Conservation (phyloP, 306 rosid species). For the Fragaria vesca region DNA sequence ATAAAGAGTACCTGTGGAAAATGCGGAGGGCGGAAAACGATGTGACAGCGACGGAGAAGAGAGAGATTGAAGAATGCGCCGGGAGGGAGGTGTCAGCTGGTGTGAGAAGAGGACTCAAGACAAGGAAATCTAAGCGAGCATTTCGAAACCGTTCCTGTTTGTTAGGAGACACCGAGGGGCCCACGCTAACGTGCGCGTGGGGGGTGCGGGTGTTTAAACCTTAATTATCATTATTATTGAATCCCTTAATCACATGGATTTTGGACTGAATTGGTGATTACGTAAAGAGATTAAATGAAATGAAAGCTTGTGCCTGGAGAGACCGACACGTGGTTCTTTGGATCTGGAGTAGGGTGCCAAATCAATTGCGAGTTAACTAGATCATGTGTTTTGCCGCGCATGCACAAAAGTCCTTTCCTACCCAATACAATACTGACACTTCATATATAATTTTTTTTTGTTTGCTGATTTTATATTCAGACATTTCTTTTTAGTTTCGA, state of each 20-base stretch:
- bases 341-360: no score
- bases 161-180: neutral
- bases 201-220: neutral
- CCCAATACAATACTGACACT: neutral
- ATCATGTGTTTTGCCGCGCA: neutral
- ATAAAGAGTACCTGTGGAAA: constrained; percentile 25
- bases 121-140: constrained; percentile 28
- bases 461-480: no score
- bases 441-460: no score
- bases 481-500: no score
- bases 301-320: no score
- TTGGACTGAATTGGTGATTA: neutral
- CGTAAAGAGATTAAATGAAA: neutral
- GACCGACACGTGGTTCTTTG: no score
- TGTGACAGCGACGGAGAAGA: constrained; percentile 28
- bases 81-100: neutral
- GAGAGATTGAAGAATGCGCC: constrained; percentile 11
- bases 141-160: constrained; percentile 17
- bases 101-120: neutral
- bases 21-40: constrained; percentile 38
- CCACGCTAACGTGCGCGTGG: neutral
- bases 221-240: no score
- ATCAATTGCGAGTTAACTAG: neutral
- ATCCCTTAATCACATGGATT: neutral
- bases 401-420: neutral